Conservation (phyloP, 2,329 filamentous ascomycete genomes). For the Paradendryphiella salina region DNA sequence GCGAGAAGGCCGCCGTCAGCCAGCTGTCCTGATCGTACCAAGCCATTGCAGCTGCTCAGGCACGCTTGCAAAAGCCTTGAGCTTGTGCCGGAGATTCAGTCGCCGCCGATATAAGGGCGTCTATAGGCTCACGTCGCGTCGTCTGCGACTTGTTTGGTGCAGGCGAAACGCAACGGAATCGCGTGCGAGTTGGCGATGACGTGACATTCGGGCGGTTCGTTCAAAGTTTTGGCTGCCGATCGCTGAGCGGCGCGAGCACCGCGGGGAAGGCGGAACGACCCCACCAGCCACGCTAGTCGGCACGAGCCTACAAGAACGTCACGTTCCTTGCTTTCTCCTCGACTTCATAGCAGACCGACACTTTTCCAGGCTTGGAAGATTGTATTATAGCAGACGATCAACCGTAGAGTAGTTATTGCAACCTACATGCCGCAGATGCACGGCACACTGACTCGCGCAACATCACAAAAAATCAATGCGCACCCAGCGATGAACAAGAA, state of each 20-base stretch:
- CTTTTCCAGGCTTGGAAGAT: too few species aligned
- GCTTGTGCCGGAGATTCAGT: background rate
- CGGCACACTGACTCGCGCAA: conserved; percentile 16
- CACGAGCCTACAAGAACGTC: conserved; percentile 41
- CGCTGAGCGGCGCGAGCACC: conserved; percentile 13
- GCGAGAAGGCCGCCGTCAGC: conserved; percentile 53
- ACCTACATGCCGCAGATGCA: background rate
- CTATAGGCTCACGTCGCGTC: background rate
- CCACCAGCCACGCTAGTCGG: conserved; percentile 20
- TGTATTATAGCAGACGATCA: too few species aligned
- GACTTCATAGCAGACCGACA: background rate
- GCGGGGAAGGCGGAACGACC: conserved; percentile 21
- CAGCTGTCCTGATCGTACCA: conserved; percentile 49
- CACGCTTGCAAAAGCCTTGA: background rate
- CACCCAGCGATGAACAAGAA: conserved; percentile 14
- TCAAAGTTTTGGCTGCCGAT: conserved; percentile 14
- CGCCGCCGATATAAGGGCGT: too few species aligned
- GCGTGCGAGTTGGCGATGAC: conserved; percentile 22
- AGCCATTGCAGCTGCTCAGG: conserved; percentile 28
- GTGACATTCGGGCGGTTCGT: conserved; percentile 18
- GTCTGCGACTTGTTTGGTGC: background rate
- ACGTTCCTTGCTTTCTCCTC: conserved; percentile 7
- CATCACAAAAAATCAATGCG: conserved; percentile 1
- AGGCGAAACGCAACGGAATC: background rate
- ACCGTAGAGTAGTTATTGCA: background rate